Evolutionary conservation across 768 basidiomycete species (phyloP), one percentile per base, ranked within the genome.

Genomic region (Tricholoma sp.): DNA sequence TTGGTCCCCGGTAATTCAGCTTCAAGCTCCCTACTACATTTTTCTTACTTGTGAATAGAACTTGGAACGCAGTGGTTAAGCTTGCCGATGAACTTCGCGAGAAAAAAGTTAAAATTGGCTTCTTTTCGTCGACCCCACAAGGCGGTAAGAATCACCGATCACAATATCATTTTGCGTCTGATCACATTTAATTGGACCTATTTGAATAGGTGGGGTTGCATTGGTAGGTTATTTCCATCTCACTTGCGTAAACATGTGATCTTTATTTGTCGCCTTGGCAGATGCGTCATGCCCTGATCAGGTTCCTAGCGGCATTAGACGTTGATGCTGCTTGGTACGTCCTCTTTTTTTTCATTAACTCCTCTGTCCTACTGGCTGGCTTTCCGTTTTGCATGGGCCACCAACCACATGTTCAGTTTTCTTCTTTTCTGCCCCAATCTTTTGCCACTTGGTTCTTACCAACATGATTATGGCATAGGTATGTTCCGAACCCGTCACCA

Each of bases 111-210:
- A 92, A 90, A 72, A 90, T 96, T 61, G 88, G 87, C 21, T 96
- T 96, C 82, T 96, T 96, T 74, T 93, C 90, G 27, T 94, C 92
- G 9, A 98, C 95, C 5, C 94, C 94, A 10, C 93, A 96, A 75
- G 94, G 94, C 78, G 86, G 89, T 88, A 72, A 66, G 81, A 67
- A 52, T 39, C 18, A 56, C 39, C 34, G 52, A 24, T 34, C 54
- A 50, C 52, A 21, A 55, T 41, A 50, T 37, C 55, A 58, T 54
- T 51, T 60, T 59, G 53, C 54, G 45, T 43, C 58, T 60, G 29
- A 52, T 54, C 14, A 50, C 64, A 53, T 62, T 54, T 59, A 29
- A 61, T 59, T 61, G 11, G 3, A 19, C 41, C 50, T 35, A 60
- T 59, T 67, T 55, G 24, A 53, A 53, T 69, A 85, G 93, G 94